Evolutionary conservation across 2,329 filamentous ascomycete genomes (phyloP).

Genomic region (Colletotrichum abscissum): DNA sequence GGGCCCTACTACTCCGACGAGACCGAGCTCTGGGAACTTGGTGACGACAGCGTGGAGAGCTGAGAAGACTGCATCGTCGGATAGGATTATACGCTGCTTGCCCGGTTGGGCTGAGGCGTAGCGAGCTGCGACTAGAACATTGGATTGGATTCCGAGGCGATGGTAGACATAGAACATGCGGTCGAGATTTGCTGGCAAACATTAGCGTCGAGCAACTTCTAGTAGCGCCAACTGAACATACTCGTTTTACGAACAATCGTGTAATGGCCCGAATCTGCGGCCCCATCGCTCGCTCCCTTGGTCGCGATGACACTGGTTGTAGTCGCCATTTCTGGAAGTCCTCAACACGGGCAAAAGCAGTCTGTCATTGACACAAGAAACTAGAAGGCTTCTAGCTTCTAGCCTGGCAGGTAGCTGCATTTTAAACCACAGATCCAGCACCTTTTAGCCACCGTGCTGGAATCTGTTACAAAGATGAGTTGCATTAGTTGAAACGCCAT

Average conservation of each 20-base stretch:
- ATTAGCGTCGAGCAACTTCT: neutral
- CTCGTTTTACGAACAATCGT: conserved; percentile 18
- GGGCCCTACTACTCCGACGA: conserved; percentile 31
- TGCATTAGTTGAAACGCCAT: neutral
- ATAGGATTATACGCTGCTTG: neutral
- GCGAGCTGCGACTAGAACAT: conserved; percentile 38
- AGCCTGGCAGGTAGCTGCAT: neutral
- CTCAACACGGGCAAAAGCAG: neutral
- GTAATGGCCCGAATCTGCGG: neutral
- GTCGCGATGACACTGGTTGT: neutral
- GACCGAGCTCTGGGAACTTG: conserved; percentile 34
- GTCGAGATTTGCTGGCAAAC: conserved; percentile 16
- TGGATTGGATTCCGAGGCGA: conserved; percentile 39
- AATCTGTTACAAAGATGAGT: neutral
- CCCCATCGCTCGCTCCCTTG: neutral
- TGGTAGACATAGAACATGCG: conserved; percentile 38
- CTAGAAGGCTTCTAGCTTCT: neutral
- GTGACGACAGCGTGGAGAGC: conserved; percentile 36
- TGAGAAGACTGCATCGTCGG: conserved; percentile 30
- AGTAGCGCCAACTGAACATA: neutral
- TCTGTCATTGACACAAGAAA: neutral
- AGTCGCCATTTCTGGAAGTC: neutral
- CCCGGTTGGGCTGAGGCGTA: conserved; percentile 24
- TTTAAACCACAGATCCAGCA: neutral
- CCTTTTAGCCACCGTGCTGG: neutral